Conservation (phyloP, 2,329 filamentous ascomycete species). For the Clarireedia hainanense region DNA sequence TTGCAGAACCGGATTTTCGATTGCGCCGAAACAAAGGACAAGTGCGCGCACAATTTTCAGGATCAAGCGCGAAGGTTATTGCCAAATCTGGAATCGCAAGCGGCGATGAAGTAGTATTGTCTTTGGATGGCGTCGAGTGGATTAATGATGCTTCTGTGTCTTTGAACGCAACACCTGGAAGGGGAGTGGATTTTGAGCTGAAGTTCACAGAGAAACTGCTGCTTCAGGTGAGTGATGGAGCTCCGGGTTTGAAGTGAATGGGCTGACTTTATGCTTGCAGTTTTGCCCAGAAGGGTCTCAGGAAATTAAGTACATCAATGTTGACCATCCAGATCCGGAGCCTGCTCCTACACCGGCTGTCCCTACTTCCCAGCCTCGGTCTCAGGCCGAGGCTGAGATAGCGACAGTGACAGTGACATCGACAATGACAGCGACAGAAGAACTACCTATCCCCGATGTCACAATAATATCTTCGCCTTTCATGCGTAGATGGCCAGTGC, state of each 20-base stretch:
- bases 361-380: no score
- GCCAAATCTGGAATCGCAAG: slow-evolving; percentile 63
- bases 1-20: slow-evolving; percentile 79
- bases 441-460: slow-evolving; percentile 17
- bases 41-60: slow-evolving; percentile 68
- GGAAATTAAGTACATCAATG: slow-evolving; percentile 41
- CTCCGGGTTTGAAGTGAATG: not conserved
- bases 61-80: slow-evolving; percentile 61
- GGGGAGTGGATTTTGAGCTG: slow-evolving; percentile 51
- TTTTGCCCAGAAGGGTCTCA: slow-evolving; percentile 40
- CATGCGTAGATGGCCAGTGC: slow-evolving; percentile 28
- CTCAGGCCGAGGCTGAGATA: no score
- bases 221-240: slow-evolving; percentile 34
- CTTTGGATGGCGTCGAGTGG: slow-evolving; percentile 63
- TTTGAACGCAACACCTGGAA: slow-evolving; percentile 40
- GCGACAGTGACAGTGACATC: slow-evolving; percentile 18
- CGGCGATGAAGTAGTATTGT: slow-evolving; percentile 66
- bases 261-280: slow-evolving; percentile 29
- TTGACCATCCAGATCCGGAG: slow-evolving; percentile 38
- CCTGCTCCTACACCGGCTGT: slow-evolving; percentile 26
- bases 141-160: slow-evolving; percentile 24
- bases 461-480: slow-evolving; percentile 13
- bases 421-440: slow-evolving; percentile 11
- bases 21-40: slow-evolving; percentile 71
- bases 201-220: slow-evolving; percentile 44